A percentile compares a stretch with the other conserved stretches of the same genome.
These are phyloP conservation scores for Coemansia sp. DNA, from an alignment of 192 early-diverging fungal species.

Conservation along the genomic window DNA sequence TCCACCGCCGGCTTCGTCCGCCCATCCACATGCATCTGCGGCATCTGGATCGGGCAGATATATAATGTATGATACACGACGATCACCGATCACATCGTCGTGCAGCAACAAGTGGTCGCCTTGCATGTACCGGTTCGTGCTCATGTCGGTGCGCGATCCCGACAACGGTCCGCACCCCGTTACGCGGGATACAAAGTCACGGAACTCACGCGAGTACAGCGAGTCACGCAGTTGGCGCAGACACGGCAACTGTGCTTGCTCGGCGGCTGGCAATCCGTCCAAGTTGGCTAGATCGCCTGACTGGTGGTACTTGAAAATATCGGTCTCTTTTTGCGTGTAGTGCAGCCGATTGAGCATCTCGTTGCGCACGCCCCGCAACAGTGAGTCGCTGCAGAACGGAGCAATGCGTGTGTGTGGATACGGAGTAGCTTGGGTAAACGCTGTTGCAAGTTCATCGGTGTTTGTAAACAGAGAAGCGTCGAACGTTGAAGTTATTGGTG, in stretches of 20 bases:
- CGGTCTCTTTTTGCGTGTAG: constrained; percentile 82
- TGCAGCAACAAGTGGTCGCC: constrained; percentile 78
- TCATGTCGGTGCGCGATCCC: constrained; percentile 69
- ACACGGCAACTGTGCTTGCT: constrained; percentile 57
- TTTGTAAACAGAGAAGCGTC: no score
- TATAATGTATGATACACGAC: constrained; percentile 74
- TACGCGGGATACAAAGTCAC: constrained; percentile 62
- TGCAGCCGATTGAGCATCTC: constrained; percentile 66
- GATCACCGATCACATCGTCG: constrained; percentile 80
- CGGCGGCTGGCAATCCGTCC: constrained; percentile 65
- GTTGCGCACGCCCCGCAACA: constrained; percentile 62
- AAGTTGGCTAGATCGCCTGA: constrained; percentile 82
- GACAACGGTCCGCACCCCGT: constrained; percentile 72
- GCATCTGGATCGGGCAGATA: constrained; percentile 68
- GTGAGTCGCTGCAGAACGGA: constrained; percentile 59
- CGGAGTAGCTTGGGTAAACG: constrained; percentile 30
- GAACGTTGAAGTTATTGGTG: no score
- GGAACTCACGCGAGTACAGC: constrained; percentile 73
- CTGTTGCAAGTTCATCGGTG: no score
- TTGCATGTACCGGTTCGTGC: constrained; percentile 67
- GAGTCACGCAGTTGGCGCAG: constrained; percentile 68
- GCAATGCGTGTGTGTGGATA: constrained; percentile 67
- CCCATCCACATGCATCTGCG: constrained; percentile 54
- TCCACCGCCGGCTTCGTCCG: constrained; percentile 65
- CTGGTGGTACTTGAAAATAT: constrained; percentile 80